Evolutionary conservation across 768 basidiomycete species (phyloP), one percentile per base, ranked within the genome.

Genomic region (Phlegmacium glaucopus): DNA sequence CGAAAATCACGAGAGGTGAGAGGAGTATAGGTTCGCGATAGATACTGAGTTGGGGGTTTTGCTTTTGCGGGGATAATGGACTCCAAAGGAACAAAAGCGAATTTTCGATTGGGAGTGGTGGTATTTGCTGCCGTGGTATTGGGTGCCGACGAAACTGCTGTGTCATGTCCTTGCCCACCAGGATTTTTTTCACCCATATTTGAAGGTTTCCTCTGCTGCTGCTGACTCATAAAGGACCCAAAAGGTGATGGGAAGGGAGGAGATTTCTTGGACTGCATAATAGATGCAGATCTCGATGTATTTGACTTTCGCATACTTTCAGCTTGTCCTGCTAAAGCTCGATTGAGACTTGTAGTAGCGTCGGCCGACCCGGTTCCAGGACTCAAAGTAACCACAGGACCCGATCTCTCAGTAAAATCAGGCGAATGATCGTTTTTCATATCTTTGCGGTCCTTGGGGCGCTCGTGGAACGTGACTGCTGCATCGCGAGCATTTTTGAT

Each of bases 1-100:
- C 75, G 77, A 65, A 92, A 93, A 53, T 90, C 79, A 3, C 79
- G 78, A 1, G 88, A 75, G 0, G 85, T 86, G 32, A 90, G 73
- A 0, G 88, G 79, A 0, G 87, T 81, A 58, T 90, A 90, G 9
- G 76, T 78, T 34, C 83, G 76, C 1, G 88, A 84, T 16, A 91
- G 80, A 56, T 90, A 89, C 29, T 92, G 85, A 0, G 90, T 92
- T 0, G 91, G 90, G 0, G 90, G 91, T 59, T 89, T 90, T 13
- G 87, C 74, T 9, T 70, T 81, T 1, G 78, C 84, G 0, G 91
- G 89, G 36, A 93, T 88, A 51, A 94, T 93, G 9, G 84, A 85
- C 58, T 91, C 88, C 9, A 90, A 70, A 4, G 88, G 85, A 8
- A 89, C 87, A 2, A 76, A 79, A 9, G 65, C 61, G 0, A 66